Percentiles rank a stretch among this genome's conserved stretches.
Conservation (phyloP, 139 green algal genomes). For the Chlamydomonas sp. region DNA sequence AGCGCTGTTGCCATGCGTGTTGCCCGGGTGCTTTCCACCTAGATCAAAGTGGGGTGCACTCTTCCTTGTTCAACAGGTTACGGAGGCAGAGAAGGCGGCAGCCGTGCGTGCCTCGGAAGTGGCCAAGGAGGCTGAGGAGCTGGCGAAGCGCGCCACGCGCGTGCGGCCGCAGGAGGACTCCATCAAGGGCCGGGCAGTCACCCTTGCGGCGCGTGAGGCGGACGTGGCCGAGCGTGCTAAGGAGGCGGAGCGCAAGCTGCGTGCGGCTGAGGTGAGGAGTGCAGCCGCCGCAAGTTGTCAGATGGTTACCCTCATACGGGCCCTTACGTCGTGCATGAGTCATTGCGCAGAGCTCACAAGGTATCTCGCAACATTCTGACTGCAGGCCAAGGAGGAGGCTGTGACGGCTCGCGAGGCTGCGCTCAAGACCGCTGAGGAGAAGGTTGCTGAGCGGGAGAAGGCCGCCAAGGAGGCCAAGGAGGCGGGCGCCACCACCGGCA, state of each 20-base stretch:
- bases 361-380: no score
- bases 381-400: constrained; percentile 3
- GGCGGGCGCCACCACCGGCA: neutral
- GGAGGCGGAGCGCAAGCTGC: constrained; percentile 2
- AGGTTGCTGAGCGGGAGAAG: neutral
- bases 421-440: neutral
- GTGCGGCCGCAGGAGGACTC: constrained; percentile 12
- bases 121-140: constrained; percentile 1
- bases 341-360: no score
- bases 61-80: no score
- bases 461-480: neutral
- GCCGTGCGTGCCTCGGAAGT: neutral
- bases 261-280: neutral
- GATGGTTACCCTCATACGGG: no score
- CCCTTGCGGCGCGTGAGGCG: constrained; percentile 7
- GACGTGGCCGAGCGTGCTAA: neutral
- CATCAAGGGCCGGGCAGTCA: neutral
- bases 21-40: no score
- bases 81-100: no score
- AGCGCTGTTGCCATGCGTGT: no score
- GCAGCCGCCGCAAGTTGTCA: no score
- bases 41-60: no score
- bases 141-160: neutral
- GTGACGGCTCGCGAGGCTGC: constrained; percentile 3
- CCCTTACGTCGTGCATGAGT: no score